Conservation (phyloP, 192 early-diverging fungal species). For the Phycomyces nitens region DNA sequence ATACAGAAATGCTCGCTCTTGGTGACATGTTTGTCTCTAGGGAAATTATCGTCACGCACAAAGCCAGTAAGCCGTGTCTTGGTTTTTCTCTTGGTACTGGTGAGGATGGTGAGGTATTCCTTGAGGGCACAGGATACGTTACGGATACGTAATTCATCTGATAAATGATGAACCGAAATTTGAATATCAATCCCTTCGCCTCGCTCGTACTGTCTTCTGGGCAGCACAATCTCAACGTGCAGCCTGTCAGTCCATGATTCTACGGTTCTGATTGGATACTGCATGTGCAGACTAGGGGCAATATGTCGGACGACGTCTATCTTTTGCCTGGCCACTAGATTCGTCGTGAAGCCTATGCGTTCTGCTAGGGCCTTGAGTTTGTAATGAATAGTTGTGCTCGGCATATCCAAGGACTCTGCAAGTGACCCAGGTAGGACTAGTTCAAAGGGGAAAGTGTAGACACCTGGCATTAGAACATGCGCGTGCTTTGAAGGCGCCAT, state of each 20-base stretch:
- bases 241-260: conserved; percentile 53
- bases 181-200: conserved; percentile 49
- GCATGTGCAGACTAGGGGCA: conserved; percentile 37
- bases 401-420: conserved; percentile 52
- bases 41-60: conserved; percentile 15
- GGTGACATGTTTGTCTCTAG: background rate
- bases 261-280: conserved; percentile 44
- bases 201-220: conserved; percentile 43
- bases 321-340: conserved; percentile 29
- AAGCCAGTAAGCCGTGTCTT: conserved; percentile 12
- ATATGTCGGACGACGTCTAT: conserved; percentile 46
- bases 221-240: conserved; percentile 49
- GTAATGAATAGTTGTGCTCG: conserved; percentile 46
- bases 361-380: conserved; percentile 49
- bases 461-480: conserved; percentile 25
- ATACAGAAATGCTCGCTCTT: conserved; percentile 19
- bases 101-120: conserved; percentile 49
- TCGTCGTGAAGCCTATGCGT: conserved; percentile 49
- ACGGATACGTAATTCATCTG: conserved; percentile 47
- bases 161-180: conserved; percentile 43
- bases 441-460: conserved; percentile 53
- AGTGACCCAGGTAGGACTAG: conserved; percentile 51
- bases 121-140: conserved; percentile 47
- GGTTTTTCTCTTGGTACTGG: conserved; percentile 12
- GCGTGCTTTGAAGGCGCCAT: conserved; percentile 38